These are phyloP conservation scores for Olyra latifolia DNA, from an alignment of 176 grass and related monocot genomes.

Conservation along the genomic window DNA sequence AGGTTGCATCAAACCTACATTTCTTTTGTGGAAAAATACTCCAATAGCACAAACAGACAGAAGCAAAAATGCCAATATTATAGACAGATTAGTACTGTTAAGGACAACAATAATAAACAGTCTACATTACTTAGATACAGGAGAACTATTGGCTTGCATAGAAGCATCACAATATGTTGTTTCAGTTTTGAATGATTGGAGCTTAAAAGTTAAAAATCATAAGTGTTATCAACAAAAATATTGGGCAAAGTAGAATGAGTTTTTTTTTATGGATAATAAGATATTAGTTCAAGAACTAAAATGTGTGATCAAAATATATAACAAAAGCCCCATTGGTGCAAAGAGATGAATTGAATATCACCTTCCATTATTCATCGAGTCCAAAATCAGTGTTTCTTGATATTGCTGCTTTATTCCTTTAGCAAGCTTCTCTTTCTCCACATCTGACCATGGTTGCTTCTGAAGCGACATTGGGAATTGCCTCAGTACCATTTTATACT, in stretches of 20 bases:
- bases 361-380: constrained; percentile 74
- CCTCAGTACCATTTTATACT: constrained; percentile 67
- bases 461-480: constrained; percentile 67
- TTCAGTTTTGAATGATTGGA: constrained; percentile 9
- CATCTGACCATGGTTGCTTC: constrained; percentile 71
- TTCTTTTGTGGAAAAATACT: constrained; percentile 23
- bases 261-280: background rate
- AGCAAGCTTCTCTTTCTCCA: constrained; percentile 72
- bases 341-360: constrained; percentile 22
- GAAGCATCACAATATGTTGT: constrained; percentile 4
- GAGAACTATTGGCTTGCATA: constrained; percentile 12
- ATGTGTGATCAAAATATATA: background rate
- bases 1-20: constrained; percentile 7
- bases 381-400: constrained; percentile 78
- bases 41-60: background rate
- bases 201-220: background rate
- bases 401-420: constrained; percentile 98
- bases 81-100: background rate
- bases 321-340: constrained; percentile 3
- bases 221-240: constrained; percentile 1
- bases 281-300: constrained; percentile 12
- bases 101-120: background rate
- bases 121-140: background rate
- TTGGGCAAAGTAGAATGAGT: background rate
- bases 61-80: constrained; percentile 16